Conservation (phyloP, 345 rosid genomes). For the Pseudoturritis turrita region DNA sequence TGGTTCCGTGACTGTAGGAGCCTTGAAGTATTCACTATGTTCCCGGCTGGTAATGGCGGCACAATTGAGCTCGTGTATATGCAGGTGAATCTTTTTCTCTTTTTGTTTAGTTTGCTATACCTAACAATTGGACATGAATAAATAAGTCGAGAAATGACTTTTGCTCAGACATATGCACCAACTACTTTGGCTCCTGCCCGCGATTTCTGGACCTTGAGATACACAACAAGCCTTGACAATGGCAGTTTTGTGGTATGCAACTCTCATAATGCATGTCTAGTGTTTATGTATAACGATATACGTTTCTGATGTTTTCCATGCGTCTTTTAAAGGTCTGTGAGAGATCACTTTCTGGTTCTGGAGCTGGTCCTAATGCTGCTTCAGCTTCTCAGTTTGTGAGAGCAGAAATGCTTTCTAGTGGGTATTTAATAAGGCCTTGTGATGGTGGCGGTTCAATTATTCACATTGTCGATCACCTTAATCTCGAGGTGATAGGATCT, state of each 20-base stretch:
- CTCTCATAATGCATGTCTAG: neutral
- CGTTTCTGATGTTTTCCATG: neutral
- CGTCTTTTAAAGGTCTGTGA: slow-evolving; percentile 68
- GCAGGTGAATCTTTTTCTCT: slow-evolving; percentile 51
- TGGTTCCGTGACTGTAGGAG: slow-evolving; percentile 99
- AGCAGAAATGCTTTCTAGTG: slow-evolving; percentile 96
- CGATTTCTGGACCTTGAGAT: slow-evolving; percentile 98
- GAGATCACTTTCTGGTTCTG: slow-evolving; percentile 96
- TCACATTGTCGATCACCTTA: slow-evolving; percentile 94
- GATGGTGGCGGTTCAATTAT: slow-evolving; percentile 99
- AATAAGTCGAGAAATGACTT: slow-evolving; percentile 11
- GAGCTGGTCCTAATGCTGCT: slow-evolving; percentile 79
- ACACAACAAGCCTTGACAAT: slow-evolving; percentile 83
- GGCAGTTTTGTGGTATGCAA: slow-evolving; percentile 96
- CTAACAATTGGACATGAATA: neutral
- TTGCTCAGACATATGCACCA: slow-evolving; percentile 78
- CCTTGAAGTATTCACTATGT: slow-evolving; percentile 94
- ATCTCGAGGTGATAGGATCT: slow-evolving; percentile 62
- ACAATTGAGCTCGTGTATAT: slow-evolving; percentile 90
- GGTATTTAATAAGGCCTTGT: slow-evolving; percentile 90
- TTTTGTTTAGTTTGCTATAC: neutral
- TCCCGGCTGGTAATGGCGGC: slow-evolving; percentile 94
- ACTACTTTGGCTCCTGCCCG: slow-evolving; percentile 98
- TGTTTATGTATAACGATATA: neutral
- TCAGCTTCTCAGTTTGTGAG: slow-evolving; percentile 90